phyloP scores from a whole-genome alignment of 1,284 basidiomycete genomes.

The Pseudozyma pruni region DNA sequence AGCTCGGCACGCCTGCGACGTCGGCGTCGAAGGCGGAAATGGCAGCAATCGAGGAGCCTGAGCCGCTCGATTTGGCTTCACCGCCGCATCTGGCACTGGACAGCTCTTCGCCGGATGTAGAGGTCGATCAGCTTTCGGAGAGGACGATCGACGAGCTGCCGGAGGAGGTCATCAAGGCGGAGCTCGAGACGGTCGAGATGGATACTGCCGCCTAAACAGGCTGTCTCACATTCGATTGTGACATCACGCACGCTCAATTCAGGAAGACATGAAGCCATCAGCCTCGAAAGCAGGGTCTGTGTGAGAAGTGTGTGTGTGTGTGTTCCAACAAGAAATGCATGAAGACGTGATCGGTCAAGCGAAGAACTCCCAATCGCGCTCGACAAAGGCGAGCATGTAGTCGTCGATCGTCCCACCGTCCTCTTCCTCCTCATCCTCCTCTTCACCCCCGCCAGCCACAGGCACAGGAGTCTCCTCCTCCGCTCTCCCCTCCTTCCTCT shows the following conservation, averaged over 20 bases:
- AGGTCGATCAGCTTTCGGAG: conserved; percentile 11
- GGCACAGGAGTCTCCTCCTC: not conserved
- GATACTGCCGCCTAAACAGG: conserved; percentile 4
- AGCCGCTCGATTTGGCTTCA: conserved; percentile 10
- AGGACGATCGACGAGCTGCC: conserved; percentile 22
- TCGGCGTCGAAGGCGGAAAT: not conserved
- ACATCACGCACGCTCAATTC: not conserved
- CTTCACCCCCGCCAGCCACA: conserved; percentile 69
- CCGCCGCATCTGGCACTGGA: conserved; percentile 33
- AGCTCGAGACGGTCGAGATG: conserved; percentile 4
- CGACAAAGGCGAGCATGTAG: conserved; percentile 84
- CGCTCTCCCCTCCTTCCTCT: not conserved
- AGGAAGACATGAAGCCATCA: too few relatives aligned
- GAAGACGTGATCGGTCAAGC: conserved; percentile 6
- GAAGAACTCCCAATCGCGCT: conserved; percentile 81
- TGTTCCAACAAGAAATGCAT: not conserved
- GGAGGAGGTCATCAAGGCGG: not conserved
- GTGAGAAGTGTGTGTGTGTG: not conserved
- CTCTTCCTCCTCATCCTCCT: conserved; percentile 71
- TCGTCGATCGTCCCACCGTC: conserved; percentile 80
- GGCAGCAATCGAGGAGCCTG: conserved; percentile 2
- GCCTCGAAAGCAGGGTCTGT: not conserved
- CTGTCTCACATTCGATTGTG: not conserved
- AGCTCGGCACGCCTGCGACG: not conserved
- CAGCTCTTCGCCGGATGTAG: conserved; percentile 1